A percentile compares a stretch with the other conserved stretches of the same genome.
These are phyloP conservation scores for Chondrus crispus DNA, from an alignment of 23 red algal genomes.

Conservation along the genomic window DNA sequence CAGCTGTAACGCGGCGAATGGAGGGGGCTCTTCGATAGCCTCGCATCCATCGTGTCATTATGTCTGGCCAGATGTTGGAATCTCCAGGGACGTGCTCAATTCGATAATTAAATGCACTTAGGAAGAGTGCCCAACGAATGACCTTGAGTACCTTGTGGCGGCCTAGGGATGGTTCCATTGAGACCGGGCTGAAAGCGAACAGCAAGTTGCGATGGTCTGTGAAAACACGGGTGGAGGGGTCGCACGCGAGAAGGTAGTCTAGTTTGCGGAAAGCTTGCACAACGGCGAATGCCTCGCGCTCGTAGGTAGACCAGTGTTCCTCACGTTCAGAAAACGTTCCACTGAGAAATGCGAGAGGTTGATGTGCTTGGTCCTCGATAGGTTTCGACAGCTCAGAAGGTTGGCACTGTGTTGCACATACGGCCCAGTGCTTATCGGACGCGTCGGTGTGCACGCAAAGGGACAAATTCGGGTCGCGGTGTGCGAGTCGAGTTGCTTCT, in stretches of 20 bases:
- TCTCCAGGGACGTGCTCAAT: neutral
- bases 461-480: neutral
- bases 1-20: neutral
- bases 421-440: constrained; percentile 25
- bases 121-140: neutral
- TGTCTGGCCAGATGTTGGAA: neutral
- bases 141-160: neutral
- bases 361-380: neutral
- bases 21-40: neutral
- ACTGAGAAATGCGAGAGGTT: constrained; percentile 3
- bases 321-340: neutral
- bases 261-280: constrained; percentile 18
- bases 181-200: neutral
- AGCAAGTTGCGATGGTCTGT: constrained; percentile 39
- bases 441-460: constrained; percentile 36
- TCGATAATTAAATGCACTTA: neutral
- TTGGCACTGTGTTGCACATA: constrained; percentile 11
- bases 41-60: constrained; percentile 31
- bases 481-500: constrained; percentile 5
- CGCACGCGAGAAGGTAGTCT: constrained; percentile 17
- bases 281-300: constrained; percentile 2
- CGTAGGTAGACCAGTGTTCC: constrained; percentile 30
- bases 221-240: constrained; percentile 4
- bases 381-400: neutral
- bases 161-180: neutral